Evolutionary conservation across 805 yeast genomes (phyloP), one percentile per base, ranked within the genome.

Genomic region (Ogataea haglerorum): DNA sequence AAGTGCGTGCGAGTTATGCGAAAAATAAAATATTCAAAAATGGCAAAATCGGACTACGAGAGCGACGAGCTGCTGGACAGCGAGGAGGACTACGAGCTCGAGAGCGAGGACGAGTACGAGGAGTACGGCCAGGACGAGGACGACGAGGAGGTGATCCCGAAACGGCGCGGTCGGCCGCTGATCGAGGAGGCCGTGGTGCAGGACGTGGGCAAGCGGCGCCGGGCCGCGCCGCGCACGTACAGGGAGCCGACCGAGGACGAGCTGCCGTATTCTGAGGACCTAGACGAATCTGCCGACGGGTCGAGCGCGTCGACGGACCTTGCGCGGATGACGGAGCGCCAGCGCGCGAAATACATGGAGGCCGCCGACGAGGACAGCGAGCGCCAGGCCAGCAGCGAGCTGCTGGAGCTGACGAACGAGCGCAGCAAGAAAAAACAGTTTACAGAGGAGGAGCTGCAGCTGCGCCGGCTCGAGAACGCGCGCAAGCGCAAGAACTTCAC

Each of bases 401-500:
- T 66, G 19, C 34, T 68, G 38, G 60, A 63, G 14, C 53, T 68
- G 34, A 58, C 68, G 8, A 69, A 68, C 44, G 70, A 69, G 35
- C 62, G 65, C 18, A 57, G 60, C 29, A 70, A 72, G 45, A 78
- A 78, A 57, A 75, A 75, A 46, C 71, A 72, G 25, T 72, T 85
- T 39, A 81, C 95, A 0, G 96, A 82, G 43, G 96, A 91, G 60
- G 95, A 90, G 63, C 73, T 80, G 28, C 86, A 85, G 34, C 62
- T 87, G 43, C 75, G 89, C 32, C 80, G 89, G 47, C 86, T 95
- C 1, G 99, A 91, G 59, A 81, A 78, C 53, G 91, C 96, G 0
- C 75, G 98, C 53, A 79, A 89, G 61, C 73, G 99, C 49, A 85
- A 85, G 60, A 90, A 91, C 57, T 74, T 88, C 53, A 80, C 82